Conservation (phyloP, 139 green algal species). For the Chara braunii region DNA sequence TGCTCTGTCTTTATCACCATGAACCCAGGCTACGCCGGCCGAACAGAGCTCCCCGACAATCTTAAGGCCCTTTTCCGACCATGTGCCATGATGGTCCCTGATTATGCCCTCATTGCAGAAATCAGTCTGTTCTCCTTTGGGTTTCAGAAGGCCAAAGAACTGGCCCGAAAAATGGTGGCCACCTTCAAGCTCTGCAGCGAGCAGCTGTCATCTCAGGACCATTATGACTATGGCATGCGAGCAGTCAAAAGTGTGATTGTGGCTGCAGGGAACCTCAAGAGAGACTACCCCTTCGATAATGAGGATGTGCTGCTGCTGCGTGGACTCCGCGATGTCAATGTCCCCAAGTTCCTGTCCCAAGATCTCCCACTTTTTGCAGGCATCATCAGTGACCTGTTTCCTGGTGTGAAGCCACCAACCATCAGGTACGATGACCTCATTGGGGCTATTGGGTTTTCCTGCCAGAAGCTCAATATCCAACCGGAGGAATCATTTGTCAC, state of each 20-base stretch:
- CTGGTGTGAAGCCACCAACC: conserved; percentile 43
- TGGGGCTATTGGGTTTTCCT: conserved; percentile 43
- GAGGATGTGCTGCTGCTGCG: conserved; percentile 65
- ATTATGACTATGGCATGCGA: conserved; percentile 80
- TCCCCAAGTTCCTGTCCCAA: conserved; percentile 66
- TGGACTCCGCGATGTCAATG: conserved; percentile 63
- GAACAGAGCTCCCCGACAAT: conserved; percentile 63
- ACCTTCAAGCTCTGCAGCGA: conserved; percentile 80
- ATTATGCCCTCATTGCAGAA: conserved; percentile 69
- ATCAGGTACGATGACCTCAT: conserved; percentile 34
- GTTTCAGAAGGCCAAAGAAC: conserved; percentile 44
- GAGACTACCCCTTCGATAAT: conserved; percentile 55
- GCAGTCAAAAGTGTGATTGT: conserved; percentile 73
- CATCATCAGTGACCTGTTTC: conserved; percentile 70
- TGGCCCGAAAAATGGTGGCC: conserved; percentile 73
- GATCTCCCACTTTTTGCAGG: conserved; percentile 67
- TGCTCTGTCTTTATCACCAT: conserved; percentile 72
- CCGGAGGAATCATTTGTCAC: conserved; percentile 51
- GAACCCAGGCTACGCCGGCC: conserved; percentile 65
- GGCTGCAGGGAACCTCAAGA: conserved; percentile 71
- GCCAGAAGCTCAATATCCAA: conserved; percentile 50
- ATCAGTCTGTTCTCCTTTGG: conserved; percentile 64
- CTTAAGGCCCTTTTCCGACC: conserved; percentile 60
- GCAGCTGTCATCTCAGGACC: conserved; percentile 68
- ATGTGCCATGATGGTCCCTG: conserved; percentile 72